Evolutionary conservation across 2,329 filamentous ascomycete genomes (phyloP).

Genomic region (Hymenotorrendiella dingleyae): DNA sequence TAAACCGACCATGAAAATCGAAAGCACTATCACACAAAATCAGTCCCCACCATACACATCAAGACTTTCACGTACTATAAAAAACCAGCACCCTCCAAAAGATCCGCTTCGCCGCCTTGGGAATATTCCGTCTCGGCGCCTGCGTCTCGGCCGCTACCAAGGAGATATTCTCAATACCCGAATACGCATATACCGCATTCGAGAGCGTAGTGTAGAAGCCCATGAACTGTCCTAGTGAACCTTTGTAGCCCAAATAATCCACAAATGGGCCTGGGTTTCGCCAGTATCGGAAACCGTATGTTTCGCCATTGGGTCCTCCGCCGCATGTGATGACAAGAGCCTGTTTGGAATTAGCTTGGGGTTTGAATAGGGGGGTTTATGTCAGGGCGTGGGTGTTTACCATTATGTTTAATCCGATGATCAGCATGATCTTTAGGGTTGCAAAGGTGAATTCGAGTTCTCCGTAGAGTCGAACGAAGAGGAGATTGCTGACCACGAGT

Average conservation of each 20-base stretch:
- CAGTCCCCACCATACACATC: background rate
- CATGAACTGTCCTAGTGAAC: constrained; percentile 56
- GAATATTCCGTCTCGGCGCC: constrained; percentile 47
- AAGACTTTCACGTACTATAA: constrained; percentile 28
- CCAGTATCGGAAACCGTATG: constrained; percentile 66
- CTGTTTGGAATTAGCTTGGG: background rate
- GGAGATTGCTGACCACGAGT: constrained; percentile 31
- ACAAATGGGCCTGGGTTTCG: constrained; percentile 61
- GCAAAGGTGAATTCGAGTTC: constrained; percentile 52
- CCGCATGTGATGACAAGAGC: constrained; percentile 57
- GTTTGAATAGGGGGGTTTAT: no score
- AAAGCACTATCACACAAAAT: constrained; percentile 24
- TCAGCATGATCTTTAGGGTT: constrained; percentile 53
- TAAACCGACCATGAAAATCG: constrained; percentile 44
- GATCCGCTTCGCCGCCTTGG: constrained; percentile 43
- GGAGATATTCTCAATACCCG: constrained; percentile 46
- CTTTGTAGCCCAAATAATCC: constrained; percentile 58
- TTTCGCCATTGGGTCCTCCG: constrained; percentile 51
- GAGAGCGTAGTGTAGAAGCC: constrained; percentile 38
- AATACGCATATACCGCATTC: constrained; percentile 41
- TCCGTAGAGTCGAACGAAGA: constrained; percentile 38
- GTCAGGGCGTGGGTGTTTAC: background rate
- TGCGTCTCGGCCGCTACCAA: constrained; percentile 50
- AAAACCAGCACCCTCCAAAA: constrained; percentile 53
- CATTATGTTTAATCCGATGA: constrained; percentile 57